Evolutionary conservation across 108 stramenopile species (phyloP).

Genomic region (Skeletonema grethae): DNA sequence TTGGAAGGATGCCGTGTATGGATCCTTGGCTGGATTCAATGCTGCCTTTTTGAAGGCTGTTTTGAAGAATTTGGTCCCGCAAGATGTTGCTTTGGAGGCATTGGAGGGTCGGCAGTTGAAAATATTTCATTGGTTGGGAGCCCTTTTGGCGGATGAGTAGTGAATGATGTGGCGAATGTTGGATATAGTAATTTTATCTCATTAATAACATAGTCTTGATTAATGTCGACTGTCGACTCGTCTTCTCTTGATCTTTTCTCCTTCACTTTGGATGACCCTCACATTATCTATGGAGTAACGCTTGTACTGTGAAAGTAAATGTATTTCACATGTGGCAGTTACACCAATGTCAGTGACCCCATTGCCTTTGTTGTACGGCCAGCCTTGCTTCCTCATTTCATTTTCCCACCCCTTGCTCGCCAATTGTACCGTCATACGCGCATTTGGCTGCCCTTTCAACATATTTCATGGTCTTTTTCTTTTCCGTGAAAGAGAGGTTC

Average conservation of each 20-base stretch:
- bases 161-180: no score
- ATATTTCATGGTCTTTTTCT: slow-evolving; percentile 51
- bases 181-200: no score
- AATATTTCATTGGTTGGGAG: slow-evolving; percentile 41
- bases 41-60: slow-evolving; percentile 90
- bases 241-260: no score
- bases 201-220: no score
- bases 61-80: slow-evolving; percentile 86
- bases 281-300: no score
- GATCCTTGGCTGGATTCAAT: slow-evolving; percentile 89
- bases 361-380: slow-evolving; percentile 19
- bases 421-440: slow-evolving; percentile 23
- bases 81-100: slow-evolving; percentile 52
- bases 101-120: slow-evolving; percentile 43
- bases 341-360: no score
- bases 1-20: slow-evolving; percentile 93
- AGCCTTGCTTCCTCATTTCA: slow-evolving; percentile 20
- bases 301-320: no score
- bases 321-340: no score
- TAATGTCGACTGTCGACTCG: no score
- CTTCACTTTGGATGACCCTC: no score
- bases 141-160: slow-evolving; percentile 31
- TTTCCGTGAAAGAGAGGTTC: background rate
- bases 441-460: slow-evolving; percentile 31
- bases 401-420: background rate